Conservation (phyloP, 306 rosid genomes). For the Cucumis cinereus region DNA sequence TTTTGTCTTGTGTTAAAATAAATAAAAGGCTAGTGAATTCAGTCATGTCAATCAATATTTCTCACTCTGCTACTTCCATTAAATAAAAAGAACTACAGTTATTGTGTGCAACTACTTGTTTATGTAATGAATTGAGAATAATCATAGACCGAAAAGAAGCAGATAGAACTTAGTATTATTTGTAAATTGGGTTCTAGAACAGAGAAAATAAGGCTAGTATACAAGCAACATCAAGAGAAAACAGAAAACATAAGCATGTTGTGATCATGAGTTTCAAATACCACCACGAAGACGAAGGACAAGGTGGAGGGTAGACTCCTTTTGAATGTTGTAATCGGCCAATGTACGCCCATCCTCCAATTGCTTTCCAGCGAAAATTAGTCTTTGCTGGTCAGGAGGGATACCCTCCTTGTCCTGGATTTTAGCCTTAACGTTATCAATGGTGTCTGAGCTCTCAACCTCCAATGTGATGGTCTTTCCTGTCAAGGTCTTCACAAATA, state of each 20-base stretch:
- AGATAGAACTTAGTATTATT: not conserved
- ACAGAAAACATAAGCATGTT: not conserved
- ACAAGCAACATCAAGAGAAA: not conserved
- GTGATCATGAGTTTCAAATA: not conserved
- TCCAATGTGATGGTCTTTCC: not conserved
- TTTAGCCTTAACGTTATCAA: not conserved
- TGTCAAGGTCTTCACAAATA: not conserved
- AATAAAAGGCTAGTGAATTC: not conserved
- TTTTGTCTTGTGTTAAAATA: not conserved
- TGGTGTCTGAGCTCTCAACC: not conserved
- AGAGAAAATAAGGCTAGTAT: not conserved
- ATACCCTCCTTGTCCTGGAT: slow-evolving; percentile 1
- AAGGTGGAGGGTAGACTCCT: not conserved
- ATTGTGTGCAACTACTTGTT: not conserved
- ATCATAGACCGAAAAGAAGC: not conserved
- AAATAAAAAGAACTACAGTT: not conserved
- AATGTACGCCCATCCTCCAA: not conserved
- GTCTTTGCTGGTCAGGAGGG: not conserved
- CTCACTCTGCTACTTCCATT: not conserved
- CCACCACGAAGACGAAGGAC: slow-evolving; percentile 5
- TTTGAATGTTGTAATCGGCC: not conserved
- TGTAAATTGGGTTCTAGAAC: not conserved
- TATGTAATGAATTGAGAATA: not conserved
- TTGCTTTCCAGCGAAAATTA: not conserved
- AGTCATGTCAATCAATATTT: not conserved